Conservation (phyloP, 176 grass and related monocot genomes). For the Sorghum bicolor region DNA sequence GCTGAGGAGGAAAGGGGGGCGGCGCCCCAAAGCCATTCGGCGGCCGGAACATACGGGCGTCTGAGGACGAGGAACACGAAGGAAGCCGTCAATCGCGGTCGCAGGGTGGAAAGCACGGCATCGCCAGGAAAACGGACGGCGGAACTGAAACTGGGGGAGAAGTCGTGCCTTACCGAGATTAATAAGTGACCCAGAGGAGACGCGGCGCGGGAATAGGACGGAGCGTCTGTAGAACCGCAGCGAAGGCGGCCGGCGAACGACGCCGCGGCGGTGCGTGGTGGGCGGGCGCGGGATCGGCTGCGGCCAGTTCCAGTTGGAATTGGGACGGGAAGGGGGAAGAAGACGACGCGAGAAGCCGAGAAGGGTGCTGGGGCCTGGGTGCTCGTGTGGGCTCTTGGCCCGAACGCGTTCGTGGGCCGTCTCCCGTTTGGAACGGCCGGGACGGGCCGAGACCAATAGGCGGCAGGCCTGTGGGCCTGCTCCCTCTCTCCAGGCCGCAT, state of each 20-base stretch:
- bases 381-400: too few species aligned
- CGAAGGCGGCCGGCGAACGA: neutral
- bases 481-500: too few species aligned
- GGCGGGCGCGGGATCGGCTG: too few species aligned
- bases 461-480: too few species aligned
- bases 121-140: neutral
- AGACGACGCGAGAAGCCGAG: too few species aligned
- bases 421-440: too few species aligned
- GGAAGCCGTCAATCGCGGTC: neutral
- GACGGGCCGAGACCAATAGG: too few species aligned
- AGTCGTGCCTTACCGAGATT: neutral
- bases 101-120: neutral
- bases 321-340: too few species aligned
- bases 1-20: neutral
- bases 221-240: neutral
- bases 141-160: neutral
- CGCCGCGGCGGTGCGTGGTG: neutral
- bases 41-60: slow-evolving; percentile 22
- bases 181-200: neutral
- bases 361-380: too few species aligned
- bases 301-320: too few species aligned
- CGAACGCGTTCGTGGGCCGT: too few species aligned
- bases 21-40: slow-evolving; percentile 16
- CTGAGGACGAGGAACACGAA: neutral
- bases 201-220: neutral